A percentile compares a stretch with the other conserved stretches of the same genome.
phyloP scores from a whole-genome alignment of 2,329 filamentous ascomycete genomes.

The Talaromyces sp. region DNA sequence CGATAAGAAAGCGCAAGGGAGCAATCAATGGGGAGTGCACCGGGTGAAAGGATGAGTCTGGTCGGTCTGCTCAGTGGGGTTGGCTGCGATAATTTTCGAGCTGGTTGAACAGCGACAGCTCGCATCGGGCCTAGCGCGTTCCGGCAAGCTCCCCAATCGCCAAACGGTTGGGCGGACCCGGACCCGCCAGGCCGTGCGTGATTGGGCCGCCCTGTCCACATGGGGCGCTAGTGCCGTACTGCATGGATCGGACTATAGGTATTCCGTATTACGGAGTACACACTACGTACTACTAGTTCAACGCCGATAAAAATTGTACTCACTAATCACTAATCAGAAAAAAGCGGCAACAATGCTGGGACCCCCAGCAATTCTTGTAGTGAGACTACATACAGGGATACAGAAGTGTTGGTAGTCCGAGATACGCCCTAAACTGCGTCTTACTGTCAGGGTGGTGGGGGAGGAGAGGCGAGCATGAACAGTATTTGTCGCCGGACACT shows the following conservation, averaged over 20 bases:
- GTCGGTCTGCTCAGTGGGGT: constrained; percentile 6
- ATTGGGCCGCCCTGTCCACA: constrained; percentile 11
- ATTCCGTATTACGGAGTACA: neutral
- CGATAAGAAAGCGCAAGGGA: neutral
- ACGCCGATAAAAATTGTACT: neutral
- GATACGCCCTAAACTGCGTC: neutral
- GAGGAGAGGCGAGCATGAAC: neutral
- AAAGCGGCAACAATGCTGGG: neutral
- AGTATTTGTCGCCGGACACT: neutral
- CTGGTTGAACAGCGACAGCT: constrained; percentile 27
- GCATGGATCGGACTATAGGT: neutral
- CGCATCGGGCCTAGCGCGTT: constrained; percentile 29
- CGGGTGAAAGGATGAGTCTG: neutral
- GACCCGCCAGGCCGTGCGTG: neutral
- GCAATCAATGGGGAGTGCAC: neutral
- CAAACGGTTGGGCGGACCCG: constrained; percentile 31
- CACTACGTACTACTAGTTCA: neutral
- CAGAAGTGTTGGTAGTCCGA: neutral
- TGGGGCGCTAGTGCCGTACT: neutral
- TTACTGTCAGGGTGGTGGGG: neutral
- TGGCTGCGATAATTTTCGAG: constrained; percentile 11
- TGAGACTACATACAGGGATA: neutral
- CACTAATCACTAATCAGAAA: neutral
- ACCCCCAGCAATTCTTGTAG: neutral
- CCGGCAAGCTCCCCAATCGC: constrained; percentile 26